These are phyloP conservation scores for Mycosarcoma mackinlayi DNA, from an alignment of 1,284 basidiomycete species.

Conservation along the genomic window DNA sequence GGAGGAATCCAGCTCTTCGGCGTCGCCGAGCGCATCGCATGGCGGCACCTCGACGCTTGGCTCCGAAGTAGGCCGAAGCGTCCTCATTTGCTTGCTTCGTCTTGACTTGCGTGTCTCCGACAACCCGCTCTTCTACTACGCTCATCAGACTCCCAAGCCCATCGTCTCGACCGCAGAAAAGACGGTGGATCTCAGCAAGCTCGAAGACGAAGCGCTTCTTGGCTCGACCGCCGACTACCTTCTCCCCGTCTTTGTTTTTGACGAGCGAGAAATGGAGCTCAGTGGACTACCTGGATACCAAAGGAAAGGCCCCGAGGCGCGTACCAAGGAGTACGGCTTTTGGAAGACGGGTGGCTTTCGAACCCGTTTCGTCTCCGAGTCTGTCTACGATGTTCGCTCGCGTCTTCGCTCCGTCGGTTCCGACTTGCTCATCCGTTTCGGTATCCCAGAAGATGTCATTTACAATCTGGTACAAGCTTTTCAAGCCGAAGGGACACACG, in stretches of 20 bases:
- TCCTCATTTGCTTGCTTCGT: constrained; percentile 61
- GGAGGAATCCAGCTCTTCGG: constrained; percentile 31
- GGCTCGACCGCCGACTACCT: constrained; percentile 69
- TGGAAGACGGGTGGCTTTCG: constrained; percentile 71
- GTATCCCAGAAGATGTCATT: constrained; percentile 70
- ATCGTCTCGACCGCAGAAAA: constrained; percentile 35
- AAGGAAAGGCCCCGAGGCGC: constrained; percentile 65
- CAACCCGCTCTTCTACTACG: constrained; percentile 71
- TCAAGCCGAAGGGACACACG: constrained; percentile 51
- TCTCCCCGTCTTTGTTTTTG: constrained; percentile 73
- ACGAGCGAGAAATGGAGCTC: constrained; percentile 72
- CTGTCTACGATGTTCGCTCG: constrained; percentile 71
- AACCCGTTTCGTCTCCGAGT: constrained; percentile 71
- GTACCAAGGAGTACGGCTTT: constrained; percentile 70
- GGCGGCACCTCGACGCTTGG: constrained; percentile 21
- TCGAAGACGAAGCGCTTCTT: constrained; percentile 56
- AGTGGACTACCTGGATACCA: constrained; percentile 70
- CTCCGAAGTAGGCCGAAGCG: constrained; percentile 32
- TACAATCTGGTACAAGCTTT: constrained; percentile 52
- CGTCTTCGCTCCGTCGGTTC: constrained; percentile 69
- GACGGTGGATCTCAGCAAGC: constrained; percentile 44
- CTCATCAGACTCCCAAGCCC: constrained; percentile 46
- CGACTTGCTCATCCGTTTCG: constrained; percentile 72
- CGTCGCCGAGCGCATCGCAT: constrained; percentile 32
- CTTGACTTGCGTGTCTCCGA: constrained; percentile 69